Evolutionary conservation across 805 yeast species (phyloP).

Genomic region (Lipomyces starkeyi): DNA sequence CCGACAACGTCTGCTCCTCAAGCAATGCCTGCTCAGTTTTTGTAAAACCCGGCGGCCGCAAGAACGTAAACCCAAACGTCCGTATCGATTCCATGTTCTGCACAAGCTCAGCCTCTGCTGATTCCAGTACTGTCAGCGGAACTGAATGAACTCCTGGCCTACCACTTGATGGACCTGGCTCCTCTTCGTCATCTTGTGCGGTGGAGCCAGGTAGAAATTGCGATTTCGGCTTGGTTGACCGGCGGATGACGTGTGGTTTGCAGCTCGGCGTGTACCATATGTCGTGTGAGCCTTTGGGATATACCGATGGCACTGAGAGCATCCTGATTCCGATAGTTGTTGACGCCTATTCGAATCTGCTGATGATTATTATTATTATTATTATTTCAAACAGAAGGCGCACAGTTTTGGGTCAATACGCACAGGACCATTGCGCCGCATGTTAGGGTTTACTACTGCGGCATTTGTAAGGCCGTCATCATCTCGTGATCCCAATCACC

Average conservation of each 20-base stretch:
- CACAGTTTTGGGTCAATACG: no score
- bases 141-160: background rate
- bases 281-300: constrained; percentile 18
- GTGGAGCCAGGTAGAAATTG: constrained; percentile 23
- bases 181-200: constrained; percentile 5
- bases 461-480: no score
- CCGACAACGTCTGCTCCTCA: constrained; percentile 41
- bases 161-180: background rate
- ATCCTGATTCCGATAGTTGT: constrained; percentile 7
- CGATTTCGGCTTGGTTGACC: constrained; percentile 19
- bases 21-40: constrained; percentile 54
- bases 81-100: constrained; percentile 44
- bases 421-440: background rate
- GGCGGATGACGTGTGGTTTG: constrained; percentile 17
- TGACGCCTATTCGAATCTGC: no score
- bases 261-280: constrained; percentile 22
- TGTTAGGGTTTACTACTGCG: background rate
- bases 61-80: constrained; percentile 54
- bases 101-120: constrained; percentile 23
- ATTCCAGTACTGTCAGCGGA: constrained; percentile 14
- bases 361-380: no score
- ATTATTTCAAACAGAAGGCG: background rate
- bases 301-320: constrained; percentile 26
- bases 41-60: constrained; percentile 65
- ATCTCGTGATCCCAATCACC: no score